A percentile compares a stretch with the other conserved stretches of the same genome.
Conservation (phyloP, 345 rosid genomes). For the Salix purpurea region DNA sequence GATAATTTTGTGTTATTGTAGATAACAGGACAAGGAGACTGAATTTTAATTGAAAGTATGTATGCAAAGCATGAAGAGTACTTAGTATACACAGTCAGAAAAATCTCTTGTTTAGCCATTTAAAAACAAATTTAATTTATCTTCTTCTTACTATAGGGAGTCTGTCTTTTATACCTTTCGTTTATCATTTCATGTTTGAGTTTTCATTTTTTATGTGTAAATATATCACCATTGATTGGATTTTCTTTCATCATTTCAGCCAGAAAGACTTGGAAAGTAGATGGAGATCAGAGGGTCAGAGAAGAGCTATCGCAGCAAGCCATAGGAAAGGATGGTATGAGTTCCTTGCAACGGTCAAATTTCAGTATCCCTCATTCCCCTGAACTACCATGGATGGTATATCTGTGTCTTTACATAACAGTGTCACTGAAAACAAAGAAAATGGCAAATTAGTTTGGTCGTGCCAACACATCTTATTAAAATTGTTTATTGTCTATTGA, state of each 20-base stretch:
- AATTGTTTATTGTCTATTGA: neutral
- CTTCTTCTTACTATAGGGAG: neutral
- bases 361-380: neutral
- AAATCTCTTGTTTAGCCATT: too few species aligned
- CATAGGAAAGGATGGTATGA: slow-evolving; percentile 44
- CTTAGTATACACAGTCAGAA: too few species aligned
- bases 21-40: too few species aligned
- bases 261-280: slow-evolving; percentile 56
- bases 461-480: neutral
- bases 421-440: neutral
- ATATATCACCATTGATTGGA: neutral
- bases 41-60: too few species aligned
- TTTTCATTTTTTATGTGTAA: neutral
- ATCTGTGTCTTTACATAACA: neutral
- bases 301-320: slow-evolving; percentile 48
- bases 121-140: too few species aligned
- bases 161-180: neutral
- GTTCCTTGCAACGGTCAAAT: neutral
- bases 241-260: slow-evolving; percentile 25
- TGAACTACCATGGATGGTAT: too few species aligned
- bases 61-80: too few species aligned
- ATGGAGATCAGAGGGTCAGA: slow-evolving; percentile 54
- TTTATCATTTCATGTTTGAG: neutral
- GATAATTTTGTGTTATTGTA: too few species aligned
- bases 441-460: slow-evolving; percentile 1